Percentiles rank a stretch among this genome's conserved stretches.
phyloP scores from a whole-genome alignment of 352 stramenopile species.

The Phytopythium cucurbitacearum region DNA sequence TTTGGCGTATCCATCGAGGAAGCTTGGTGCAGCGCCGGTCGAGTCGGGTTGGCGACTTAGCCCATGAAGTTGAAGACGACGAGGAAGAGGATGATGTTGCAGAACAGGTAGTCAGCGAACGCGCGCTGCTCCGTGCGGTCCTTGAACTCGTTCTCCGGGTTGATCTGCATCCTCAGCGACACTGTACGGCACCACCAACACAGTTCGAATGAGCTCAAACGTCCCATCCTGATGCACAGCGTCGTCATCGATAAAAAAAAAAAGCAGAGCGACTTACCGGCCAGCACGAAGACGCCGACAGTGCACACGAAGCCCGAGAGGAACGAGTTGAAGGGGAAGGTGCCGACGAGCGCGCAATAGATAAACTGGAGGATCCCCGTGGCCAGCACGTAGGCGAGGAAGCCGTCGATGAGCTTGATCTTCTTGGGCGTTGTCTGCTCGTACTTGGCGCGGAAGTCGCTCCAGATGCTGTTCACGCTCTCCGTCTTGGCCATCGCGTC shows the following conservation, averaged over 20 bases:
- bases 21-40: background rate
- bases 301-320: slow-evolving; percentile 88
- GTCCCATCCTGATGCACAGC: background rate
- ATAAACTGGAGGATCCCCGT: slow-evolving; percentile 90
- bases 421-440: slow-evolving; percentile 83
- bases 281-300: slow-evolving; percentile 88
- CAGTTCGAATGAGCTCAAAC: background rate
- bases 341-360: slow-evolving; percentile 88
- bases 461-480: slow-evolving; percentile 48
- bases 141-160: slow-evolving; percentile 78
- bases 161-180: slow-evolving; percentile 89
- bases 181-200: slow-evolving; percentile 29
- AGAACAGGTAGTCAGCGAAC: slow-evolving; percentile 91
- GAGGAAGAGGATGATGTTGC: slow-evolving; percentile 91
- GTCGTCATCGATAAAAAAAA: background rate
- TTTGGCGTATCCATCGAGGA: background rate
- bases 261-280: slow-evolving; percentile 35
- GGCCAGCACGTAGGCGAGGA: slow-evolving; percentile 85
- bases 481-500: slow-evolving; percentile 28
- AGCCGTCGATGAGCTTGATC: slow-evolving; percentile 89
- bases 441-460: slow-evolving; percentile 71
- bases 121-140: slow-evolving; percentile 83
- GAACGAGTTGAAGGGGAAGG: slow-evolving; percentile 92
- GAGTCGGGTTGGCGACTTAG: slow-evolving; percentile 33
- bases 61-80: slow-evolving; percentile 94